A percentile compares a stretch with the other conserved stretches of the same genome.
Evolutionary conservation across 208 protist genomes (phyloP).

Genomic region (Leishmania lainsoni): DNA sequence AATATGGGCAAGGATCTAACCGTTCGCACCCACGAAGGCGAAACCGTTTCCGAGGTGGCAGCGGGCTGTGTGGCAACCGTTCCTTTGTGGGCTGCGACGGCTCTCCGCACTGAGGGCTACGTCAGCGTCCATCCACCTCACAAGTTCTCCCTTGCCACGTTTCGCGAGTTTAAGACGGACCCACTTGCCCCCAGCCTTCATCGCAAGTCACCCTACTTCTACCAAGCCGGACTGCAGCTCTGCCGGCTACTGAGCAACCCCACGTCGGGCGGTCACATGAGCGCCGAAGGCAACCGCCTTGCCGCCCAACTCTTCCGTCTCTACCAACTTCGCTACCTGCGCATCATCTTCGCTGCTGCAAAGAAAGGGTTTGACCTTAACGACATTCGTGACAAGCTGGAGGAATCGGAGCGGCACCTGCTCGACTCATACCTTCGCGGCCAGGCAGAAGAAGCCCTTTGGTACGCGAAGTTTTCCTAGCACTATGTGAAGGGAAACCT

Average conservation of each 20-base stretch:
- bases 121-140: slow-evolving; percentile 49
- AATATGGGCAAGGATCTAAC: slow-evolving; percentile 51
- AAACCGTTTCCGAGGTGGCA: slow-evolving; percentile 43
- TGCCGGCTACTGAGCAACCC: slow-evolving; percentile 57
- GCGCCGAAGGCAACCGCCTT: slow-evolving; percentile 65
- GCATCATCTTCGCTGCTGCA: slow-evolving; percentile 64
- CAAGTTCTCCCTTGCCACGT: slow-evolving; percentile 61
- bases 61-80: slow-evolving; percentile 53
- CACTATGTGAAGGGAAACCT: not conserved
- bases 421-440: slow-evolving; percentile 55
- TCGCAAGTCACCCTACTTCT: slow-evolving; percentile 72
- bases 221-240: slow-evolving; percentile 59
- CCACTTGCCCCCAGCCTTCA: slow-evolving; percentile 63
- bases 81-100: slow-evolving; percentile 65
- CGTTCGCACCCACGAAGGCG: slow-evolving; percentile 44
- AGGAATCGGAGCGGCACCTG: slow-evolving; percentile 63
- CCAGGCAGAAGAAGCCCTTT: slow-evolving; percentile 49
- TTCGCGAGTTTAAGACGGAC: slow-evolving; percentile 84
- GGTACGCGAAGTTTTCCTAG: slow-evolving; percentile 33
- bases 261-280: slow-evolving; percentile 38
- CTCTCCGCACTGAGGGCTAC: slow-evolving; percentile 56
- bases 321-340: slow-evolving; percentile 76
- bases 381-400: slow-evolving; percentile 70
- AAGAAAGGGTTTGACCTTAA: slow-evolving; percentile 77
- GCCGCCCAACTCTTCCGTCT: slow-evolving; percentile 73